Conservation (phyloP, 805 yeast genomes). For the Candida takata region DNA sequence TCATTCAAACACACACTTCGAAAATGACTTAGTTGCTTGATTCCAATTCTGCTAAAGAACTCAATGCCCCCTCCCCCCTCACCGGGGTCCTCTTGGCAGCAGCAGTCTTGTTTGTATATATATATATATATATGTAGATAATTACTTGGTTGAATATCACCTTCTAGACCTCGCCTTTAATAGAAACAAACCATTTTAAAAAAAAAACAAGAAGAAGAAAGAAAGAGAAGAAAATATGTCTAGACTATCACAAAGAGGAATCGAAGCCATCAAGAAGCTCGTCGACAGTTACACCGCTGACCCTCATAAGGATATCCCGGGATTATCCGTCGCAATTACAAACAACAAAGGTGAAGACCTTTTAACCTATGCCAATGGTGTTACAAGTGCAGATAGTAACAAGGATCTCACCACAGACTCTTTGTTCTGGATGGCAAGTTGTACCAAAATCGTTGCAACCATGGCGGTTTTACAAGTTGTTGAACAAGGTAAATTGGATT, state of each 20-base stretch:
- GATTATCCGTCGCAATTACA: constrained; percentile 7
- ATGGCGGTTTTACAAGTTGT: constrained; percentile 27
- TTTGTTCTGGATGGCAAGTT: constrained; percentile 26
- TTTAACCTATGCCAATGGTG: constrained; percentile 17
- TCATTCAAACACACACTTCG: no score
- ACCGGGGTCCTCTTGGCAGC: no score
- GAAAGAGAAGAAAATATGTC: constrained; percentile 1
- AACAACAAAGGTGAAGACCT: constrained; percentile 13
- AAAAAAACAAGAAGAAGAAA: no score
- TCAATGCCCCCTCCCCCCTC: no score
- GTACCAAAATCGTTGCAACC: constrained; percentile 27
- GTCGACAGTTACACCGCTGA: constrained; percentile 4
- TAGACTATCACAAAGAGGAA: constrained; percentile 4
- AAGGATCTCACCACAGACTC: constrained; percentile 19
- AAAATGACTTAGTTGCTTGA: no score
- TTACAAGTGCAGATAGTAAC: constrained; percentile 12
- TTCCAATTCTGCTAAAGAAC: no score
- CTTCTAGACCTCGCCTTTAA: no score
- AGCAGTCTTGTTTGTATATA: no score
- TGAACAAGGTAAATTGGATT: constrained; percentile 26
- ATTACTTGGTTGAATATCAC: no score
- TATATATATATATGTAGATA: no score
- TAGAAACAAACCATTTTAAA: no score
- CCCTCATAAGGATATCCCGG: constrained; percentile 9
- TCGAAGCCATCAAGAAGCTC: constrained; percentile 5